Evolutionary conservation across 495 filamentous ascomycete species (phyloP), one percentile per base, ranked within the genome.

Genomic region (Durotheca rogersii): DNA sequence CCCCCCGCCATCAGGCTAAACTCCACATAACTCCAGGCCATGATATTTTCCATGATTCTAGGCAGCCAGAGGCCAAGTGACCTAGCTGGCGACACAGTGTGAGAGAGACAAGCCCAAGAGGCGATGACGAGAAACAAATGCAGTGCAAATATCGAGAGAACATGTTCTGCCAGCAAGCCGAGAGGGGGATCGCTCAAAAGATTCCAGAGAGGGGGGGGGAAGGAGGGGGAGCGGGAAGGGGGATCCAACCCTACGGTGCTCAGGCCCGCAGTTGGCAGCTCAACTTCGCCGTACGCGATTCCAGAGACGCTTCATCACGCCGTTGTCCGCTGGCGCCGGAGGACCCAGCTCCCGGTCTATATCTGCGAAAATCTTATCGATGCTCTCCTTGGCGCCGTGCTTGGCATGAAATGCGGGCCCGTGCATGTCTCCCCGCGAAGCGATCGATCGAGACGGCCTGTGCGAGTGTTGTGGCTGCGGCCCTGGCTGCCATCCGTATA

Each of bases 401-500:
- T 36, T 59, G 2, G 30, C 19, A n/a, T 53, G 50, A 27, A 27
- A 9, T 17, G 42, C 31, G 11, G 55, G 39, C 3, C 43, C 37
- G 21, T 42, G 60, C 30, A 42, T 17, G 16, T 56, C 59, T 2
- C 47, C 52, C 11, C 53, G 59, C 1, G 39, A 48, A 15, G 56
- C 53, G 16, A 56, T 27, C 19, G 60, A 35, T 18, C 56, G 58
- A n/a, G 68, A 64, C 21, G 63, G 62, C 30, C 66, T 64, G 11
- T 47, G 39, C 6, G 64, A 39, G 33, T 46, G 51, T 34, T 67
- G 38, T n/a, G n/a, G n/a, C 48, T 50, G 47, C 47, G 52, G 18
- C 20, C 74, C 34, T 73, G 72, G 69, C 36, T 75, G 76, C 72
- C 77, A 83, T 10, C 83, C 74, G 53, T 79, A 86, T 25, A 80